Evolutionary conservation across 129 eudicot genomes (phyloP).

Genomic region (Flaveria brownii): DNA sequence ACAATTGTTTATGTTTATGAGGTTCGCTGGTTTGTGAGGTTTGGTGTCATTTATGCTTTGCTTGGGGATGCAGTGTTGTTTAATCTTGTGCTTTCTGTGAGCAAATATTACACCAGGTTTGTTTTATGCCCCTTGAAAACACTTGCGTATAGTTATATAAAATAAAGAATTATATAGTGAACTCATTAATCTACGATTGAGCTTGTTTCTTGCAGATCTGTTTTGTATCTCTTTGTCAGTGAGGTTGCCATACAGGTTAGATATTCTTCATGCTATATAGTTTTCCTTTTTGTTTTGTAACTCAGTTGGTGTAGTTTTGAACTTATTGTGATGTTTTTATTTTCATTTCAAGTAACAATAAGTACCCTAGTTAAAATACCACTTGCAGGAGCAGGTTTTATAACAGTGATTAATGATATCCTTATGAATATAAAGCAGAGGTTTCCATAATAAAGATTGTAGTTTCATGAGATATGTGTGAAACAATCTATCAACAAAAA

Average conservation of each 20-base stretch:
- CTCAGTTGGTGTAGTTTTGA: not conserved
- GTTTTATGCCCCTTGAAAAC: constrained; percentile 32
- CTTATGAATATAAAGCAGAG: not conserved
- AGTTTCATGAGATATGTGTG: not conserved
- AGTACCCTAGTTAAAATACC: not conserved
- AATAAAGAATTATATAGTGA: constrained; percentile 6
- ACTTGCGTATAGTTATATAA: constrained; percentile 5
- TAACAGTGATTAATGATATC: not conserved
- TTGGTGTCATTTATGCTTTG: constrained; percentile 71
- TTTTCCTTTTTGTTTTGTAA: constrained; percentile 3
- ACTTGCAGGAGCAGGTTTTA: constrained; percentile 2
- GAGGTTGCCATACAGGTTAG: constrained; percentile 68
- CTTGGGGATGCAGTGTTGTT: constrained; percentile 75
- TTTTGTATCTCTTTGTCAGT: constrained; percentile 58
- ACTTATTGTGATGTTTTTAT: not conserved
- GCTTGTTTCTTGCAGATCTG: constrained; percentile 47
- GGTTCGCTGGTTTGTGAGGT: constrained; percentile 83
- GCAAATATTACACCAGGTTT: constrained; percentile 57
- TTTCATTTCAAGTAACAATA: not conserved
- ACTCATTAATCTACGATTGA: constrained; percentile 4
- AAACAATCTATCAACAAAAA: not conserved
- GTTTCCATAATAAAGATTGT: not conserved
- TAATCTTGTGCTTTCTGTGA: constrained; percentile 62
- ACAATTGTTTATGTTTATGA: constrained; percentile 75
- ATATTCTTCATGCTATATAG: constrained; percentile 2